Percentiles rank a stretch among this genome's conserved stretches.
Evolutionary conservation across 768 basidiomycete species (phyloP).

Genomic region (Boletus huronensis): DNA sequence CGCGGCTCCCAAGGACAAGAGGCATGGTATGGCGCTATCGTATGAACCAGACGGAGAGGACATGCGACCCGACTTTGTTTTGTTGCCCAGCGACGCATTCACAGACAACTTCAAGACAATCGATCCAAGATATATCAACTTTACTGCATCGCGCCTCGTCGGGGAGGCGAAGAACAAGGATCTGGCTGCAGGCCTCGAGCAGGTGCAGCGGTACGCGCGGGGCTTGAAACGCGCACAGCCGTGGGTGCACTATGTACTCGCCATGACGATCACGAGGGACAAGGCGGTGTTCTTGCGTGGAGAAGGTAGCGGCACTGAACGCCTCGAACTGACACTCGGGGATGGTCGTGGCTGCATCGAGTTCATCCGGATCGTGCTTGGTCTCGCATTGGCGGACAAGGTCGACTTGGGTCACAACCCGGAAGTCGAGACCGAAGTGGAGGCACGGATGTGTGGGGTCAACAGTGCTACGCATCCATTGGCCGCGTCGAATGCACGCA

Average conservation of each 20-base stretch:
- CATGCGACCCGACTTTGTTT: slow-evolving; percentile 10
- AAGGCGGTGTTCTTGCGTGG: slow-evolving; percentile 5
- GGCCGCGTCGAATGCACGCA: too few species aligned
- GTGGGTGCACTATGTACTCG: slow-evolving; percentile 6
- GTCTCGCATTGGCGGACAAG: slow-evolving; percentile 1
- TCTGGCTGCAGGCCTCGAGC: background rate
- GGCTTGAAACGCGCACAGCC: slow-evolving; percentile 2
- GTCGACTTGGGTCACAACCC: slow-evolving; percentile 7
- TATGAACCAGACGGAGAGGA: slow-evolving; percentile 6
- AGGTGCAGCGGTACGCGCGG: slow-evolving; percentile 3
- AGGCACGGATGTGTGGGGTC: background rate
- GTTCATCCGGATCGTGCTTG: slow-evolving; percentile 10
- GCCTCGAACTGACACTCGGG: background rate
- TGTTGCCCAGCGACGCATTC: slow-evolving; percentile 2
- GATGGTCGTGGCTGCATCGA: slow-evolving; percentile 9
- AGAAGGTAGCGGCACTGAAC: slow-evolving; percentile 11
- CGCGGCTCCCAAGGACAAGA: background rate
- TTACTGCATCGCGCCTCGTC: background rate
- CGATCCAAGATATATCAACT: background rate
- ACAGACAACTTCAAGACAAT: background rate
- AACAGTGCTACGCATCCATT: too few species aligned
- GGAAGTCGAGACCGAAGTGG: background rate
- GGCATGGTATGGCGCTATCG: slow-evolving; percentile 2
- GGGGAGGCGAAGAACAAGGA: slow-evolving; percentile 5
- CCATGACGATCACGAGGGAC: background rate